Evolutionary conservation across 164 flowering plant species (phyloP), one percentile per base, ranked within the genome.

Genomic region (Nymphaea thermarum): DNA sequence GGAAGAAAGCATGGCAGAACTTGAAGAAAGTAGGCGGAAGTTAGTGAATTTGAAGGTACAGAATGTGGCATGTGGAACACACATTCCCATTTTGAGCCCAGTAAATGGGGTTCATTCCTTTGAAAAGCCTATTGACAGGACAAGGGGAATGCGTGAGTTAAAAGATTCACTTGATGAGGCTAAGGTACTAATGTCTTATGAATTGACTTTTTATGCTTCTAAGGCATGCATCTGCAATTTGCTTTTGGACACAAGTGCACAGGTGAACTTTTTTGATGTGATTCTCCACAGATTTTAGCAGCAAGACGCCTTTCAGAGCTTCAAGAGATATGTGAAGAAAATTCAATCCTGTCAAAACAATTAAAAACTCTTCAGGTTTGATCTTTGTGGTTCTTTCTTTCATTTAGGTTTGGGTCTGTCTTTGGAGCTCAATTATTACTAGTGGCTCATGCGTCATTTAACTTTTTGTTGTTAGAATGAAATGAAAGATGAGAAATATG

Each of bases 11-110:
- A 82, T 87, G 86, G 82, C 86, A 44, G 97, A 92, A 74, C 91
- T 95, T 74, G 98, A 95, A 78, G 97, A 92, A 73, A 87, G 90
- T 77, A 82, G 97, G 76, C 81, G 98, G 76, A 95, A 86, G 73
- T 75, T 90, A 65, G 81, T 90, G 43, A 92, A 79, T 80, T 75
- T 92, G 65, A 84, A 79, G 75, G 88, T 92, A 92, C 91, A 90
- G 72, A 92, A 85, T 73, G 86, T 75, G n/a, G 78, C 84, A 47
- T 74, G 78, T 77, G 86, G 77, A 41, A 68, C 75, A 71, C 84
- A 81, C 66, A 63, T 65, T 67, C 82, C 87, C 18, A 77, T 77
- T 69, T 68, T 78, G 44, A 76, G 75, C 71, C 70, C 77, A 14
- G 76, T 67, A 41, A 90, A 90, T 84, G 98, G 99, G 71, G 83